A percentile compares a stretch with the other conserved stretches of the same genome.
phyloP scores from a whole-genome alignment of 169 alveolate species.

The Eimeria necatrix region DNA sequence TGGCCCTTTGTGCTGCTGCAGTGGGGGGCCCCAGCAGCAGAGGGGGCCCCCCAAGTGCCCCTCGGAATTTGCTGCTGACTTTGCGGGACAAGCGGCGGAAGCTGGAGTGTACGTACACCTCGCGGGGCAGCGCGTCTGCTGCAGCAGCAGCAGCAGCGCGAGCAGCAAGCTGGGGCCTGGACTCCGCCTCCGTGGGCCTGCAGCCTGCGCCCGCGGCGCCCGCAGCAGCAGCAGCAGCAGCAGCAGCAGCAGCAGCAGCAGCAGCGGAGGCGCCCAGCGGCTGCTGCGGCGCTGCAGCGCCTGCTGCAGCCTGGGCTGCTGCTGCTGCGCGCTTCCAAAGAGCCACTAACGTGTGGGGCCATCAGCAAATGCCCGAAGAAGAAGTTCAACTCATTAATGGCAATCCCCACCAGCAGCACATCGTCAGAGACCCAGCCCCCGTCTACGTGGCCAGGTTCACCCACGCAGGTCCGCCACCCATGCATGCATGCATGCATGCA shows the following conservation, averaged over 20 bases:
- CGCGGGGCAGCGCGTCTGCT: not conserved
- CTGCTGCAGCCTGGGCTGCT: conserved; percentile 37
- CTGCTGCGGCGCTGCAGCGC: too few species aligned
- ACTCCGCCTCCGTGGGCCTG: conserved; percentile 2
- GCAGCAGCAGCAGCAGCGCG: conserved; percentile 42
- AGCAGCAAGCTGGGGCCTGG: not conserved
- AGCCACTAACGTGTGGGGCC: conserved; percentile 69
- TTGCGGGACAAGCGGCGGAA: conserved; percentile 7
- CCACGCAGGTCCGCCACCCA: too few species aligned
- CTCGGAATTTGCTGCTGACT: conserved; percentile 13
- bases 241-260: conserved; percentile 4
- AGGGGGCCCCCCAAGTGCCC: not conserved
- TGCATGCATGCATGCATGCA: too few species aligned
- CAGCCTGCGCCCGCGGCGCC: not conserved
- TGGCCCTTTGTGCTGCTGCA: conserved; percentile 37
- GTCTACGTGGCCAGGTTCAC: conserved; percentile 64
- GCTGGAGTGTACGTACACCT: not conserved
- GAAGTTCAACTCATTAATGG: not conserved
- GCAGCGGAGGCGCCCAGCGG: not conserved
- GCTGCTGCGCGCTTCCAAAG: conserved; percentile 31
- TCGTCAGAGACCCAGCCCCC: conserved; percentile 77
- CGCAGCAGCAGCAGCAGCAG: conserved; percentile 27
- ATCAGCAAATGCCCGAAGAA: conserved; percentile 67
- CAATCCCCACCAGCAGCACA: conserved; percentile 36
- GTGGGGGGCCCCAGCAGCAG: conserved; percentile 27